Conservation (phyloP, 495 filamentous ascomycete species). For the Neurospora sp. region DNA sequence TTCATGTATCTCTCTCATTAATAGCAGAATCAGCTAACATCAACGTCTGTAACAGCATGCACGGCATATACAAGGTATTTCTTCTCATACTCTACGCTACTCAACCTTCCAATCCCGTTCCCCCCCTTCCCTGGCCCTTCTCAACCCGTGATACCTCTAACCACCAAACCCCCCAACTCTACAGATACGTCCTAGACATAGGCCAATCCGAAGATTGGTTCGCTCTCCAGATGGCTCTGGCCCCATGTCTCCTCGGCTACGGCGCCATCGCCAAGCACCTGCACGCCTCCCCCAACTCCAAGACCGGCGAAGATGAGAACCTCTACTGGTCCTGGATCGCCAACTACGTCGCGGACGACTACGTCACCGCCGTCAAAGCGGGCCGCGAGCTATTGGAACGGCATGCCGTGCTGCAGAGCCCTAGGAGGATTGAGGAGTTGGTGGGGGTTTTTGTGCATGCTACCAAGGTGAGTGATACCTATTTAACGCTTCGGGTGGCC, state of each 20-base stretch:
- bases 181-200: slow-evolving; percentile 76
- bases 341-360: slow-evolving; percentile 75
- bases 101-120: neutral
- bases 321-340: slow-evolving; percentile 85
- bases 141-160: neutral
- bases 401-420: slow-evolving; percentile 58
- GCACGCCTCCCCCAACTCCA: slow-evolving; percentile 43
- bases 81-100: neutral
- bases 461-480: slow-evolving; percentile 48
- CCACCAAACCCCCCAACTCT: neutral
- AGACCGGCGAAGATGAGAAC: slow-evolving; percentile 55
- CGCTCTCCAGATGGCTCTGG: slow-evolving; percentile 69
- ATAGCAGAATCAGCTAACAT: neutral
- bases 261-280: slow-evolving; percentile 62
- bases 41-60: slow-evolving; percentile 37
- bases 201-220: slow-evolving; percentile 80
- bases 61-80: slow-evolving; percentile 54
- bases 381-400: slow-evolving; percentile 63
- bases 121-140: neutral
- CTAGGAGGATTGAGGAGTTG: slow-evolving; percentile 66
- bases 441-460: slow-evolving; percentile 76
- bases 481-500: neutral
- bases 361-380: slow-evolving; percentile 53
- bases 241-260: slow-evolving; percentile 83
- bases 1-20: neutral